A percentile compares a stretch with the other conserved stretches of the same genome.
Evolutionary conservation across 2,329 filamentous ascomycete species (phyloP).

Genomic region (Penicillium sp.): DNA sequence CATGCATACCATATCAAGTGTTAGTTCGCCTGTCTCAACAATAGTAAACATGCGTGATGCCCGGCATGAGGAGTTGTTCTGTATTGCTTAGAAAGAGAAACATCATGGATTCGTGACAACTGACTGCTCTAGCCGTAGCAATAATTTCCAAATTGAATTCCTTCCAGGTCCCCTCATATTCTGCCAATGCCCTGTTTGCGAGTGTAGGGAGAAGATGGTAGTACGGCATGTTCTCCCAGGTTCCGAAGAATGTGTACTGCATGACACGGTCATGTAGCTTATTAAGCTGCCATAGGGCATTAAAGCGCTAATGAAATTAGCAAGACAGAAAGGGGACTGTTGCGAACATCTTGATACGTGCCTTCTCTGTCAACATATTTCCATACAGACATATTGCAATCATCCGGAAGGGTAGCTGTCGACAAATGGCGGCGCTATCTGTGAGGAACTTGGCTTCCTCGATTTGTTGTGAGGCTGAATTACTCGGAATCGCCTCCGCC

Average conservation of each 20-base stretch:
- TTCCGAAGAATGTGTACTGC: neutral
- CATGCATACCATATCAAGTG: neutral
- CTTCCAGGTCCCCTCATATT: neutral
- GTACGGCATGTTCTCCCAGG: neutral
- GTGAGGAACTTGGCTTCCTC: neutral
- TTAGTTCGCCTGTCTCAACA: neutral
- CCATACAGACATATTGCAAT: neutral
- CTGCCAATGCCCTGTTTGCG: neutral
- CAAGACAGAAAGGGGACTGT: too few relatives aligned
- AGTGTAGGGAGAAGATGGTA: neutral
- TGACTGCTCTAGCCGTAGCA: neutral
- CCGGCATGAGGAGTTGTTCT: neutral
- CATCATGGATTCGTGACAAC: too few relatives aligned
- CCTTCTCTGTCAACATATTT: neutral
- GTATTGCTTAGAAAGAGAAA: neutral
- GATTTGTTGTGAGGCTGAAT: neutral
- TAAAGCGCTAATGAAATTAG: neutral
- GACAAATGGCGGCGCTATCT: neutral
- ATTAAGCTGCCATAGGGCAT: neutral
- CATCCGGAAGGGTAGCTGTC: neutral
- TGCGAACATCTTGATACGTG: neutral
- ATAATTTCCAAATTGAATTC: neutral
- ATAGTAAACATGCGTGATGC: neutral
- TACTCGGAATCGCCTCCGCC: neutral
- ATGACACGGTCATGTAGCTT: neutral